phyloP scores from a whole-genome alignment of 2,329 filamentous ascomycete species.

The Sclerotinia glacialis region DNA sequence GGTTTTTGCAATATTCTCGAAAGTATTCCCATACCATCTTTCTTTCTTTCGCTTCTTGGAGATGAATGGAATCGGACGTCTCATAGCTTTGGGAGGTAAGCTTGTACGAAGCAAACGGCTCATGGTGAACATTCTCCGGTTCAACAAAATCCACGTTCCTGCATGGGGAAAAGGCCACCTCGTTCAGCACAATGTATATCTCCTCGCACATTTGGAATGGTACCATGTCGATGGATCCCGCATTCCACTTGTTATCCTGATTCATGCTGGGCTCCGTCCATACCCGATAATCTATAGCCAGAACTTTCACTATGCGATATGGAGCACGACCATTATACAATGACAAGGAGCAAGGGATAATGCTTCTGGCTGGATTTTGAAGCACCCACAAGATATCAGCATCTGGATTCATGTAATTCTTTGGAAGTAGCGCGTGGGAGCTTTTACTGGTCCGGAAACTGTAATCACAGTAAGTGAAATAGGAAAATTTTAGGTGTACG shows the following conservation, averaged over 20 bases:
- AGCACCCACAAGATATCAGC: slow-evolving; percentile 1
- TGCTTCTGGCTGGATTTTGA: too few species aligned
- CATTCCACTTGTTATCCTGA: background rate
- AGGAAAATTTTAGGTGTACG: background rate
- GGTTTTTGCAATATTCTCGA: background rate
- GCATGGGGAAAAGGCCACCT: background rate
- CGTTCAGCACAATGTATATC: slow-evolving; percentile 3
- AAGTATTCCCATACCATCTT: background rate
- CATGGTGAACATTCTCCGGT: background rate
- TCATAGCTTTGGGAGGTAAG: background rate
- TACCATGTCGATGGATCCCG: background rate
- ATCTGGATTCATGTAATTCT: slow-evolving; percentile 15
- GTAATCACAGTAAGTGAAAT: slow-evolving; percentile 8
- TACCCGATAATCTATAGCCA: slow-evolving; percentile 4
- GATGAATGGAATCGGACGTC: background rate
- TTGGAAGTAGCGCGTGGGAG: slow-evolving; percentile 1
- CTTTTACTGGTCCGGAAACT: background rate
- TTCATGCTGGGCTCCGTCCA: background rate
- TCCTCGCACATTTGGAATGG: slow-evolving; percentile 10
- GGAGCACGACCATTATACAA: background rate
- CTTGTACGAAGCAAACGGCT: background rate
- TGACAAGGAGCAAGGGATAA: background rate
- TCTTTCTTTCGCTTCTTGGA: background rate
- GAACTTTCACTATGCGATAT: background rate
- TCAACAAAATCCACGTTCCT: background rate